Conservation (phyloP, 305 asterid genomes). For the Fraxinus angustifolia region DNA sequence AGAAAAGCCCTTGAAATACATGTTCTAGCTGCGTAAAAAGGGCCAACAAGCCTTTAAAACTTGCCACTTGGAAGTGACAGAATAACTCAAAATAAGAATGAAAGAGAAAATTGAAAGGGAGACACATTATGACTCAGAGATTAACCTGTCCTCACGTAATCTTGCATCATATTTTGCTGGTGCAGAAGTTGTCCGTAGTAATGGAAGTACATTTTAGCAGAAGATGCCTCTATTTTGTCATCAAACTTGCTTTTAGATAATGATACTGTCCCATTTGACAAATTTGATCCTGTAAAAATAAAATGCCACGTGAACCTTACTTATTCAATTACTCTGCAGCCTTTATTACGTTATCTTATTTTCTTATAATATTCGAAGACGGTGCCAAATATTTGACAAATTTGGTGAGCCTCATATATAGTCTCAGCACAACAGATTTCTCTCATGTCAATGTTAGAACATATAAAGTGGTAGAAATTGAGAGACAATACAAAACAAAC, state of each 20-base stretch:
- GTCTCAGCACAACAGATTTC: not conserved
- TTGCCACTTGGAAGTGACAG: not conserved
- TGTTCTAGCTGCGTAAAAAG: not conserved
- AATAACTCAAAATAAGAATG: conserved; percentile 6
- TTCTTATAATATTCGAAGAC: not conserved
- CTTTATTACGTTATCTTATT: not conserved
- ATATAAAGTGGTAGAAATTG: not conserved
- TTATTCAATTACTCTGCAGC: not conserved
- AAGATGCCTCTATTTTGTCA: conserved; percentile 87
- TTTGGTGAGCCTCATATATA: not conserved
- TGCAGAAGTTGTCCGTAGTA: conserved; percentile 94
- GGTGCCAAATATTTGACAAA: not conserved
- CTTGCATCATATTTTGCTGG: conserved; percentile 99
- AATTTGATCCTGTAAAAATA: conserved; percentile 46
- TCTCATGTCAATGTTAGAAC: not conserved
- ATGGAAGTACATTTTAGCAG: conserved; percentile 96
- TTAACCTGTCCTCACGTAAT: conserved; percentile 97
- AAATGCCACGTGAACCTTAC: conserved; percentile 11
- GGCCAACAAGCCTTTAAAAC: conserved; percentile 13
- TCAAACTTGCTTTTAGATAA: conserved; percentile 73
- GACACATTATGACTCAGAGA: conserved; percentile 24
- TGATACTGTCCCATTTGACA: conserved; percentile 57
- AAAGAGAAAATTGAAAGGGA: conserved; percentile 12
- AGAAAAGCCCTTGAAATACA: conserved; percentile 2
- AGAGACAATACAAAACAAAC: not conserved